Percentiles rank a stretch among this genome's conserved stretches.
phyloP scores from a whole-genome alignment of 2,329 filamentous ascomycete species.

The Trichoderma atroviride region DNA sequence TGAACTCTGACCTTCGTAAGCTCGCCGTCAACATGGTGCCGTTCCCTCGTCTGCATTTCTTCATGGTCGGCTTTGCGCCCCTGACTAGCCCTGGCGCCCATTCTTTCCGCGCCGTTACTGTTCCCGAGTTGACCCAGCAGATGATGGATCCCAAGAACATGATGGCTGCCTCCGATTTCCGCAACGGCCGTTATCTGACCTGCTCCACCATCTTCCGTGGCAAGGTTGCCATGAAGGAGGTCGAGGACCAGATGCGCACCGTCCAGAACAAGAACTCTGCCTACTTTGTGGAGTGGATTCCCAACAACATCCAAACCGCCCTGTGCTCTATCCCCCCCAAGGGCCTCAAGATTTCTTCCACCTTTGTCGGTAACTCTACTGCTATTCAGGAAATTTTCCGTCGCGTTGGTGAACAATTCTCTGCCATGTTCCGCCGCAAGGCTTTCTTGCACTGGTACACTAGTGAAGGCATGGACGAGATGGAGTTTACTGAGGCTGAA shows the following conservation, averaged over 20 bases:
- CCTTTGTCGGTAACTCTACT: conserved; percentile 98
- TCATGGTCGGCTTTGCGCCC: conserved; percentile 99
- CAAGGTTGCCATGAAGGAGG: conserved; percentile 99
- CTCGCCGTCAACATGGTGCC: conserved; percentile 99
- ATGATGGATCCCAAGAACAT: conserved; percentile 99
- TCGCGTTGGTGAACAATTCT: conserved; percentile 99
- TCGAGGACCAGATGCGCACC: conserved; percentile 99
- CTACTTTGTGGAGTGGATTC: conserved; percentile 99
- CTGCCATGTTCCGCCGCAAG: conserved; percentile 99
- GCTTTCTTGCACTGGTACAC: conserved; percentile 99
- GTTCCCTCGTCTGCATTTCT: conserved; percentile 99
- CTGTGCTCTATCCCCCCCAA: conserved; percentile 98
- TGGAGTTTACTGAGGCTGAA: conserved; percentile 99
- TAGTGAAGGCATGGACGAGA: conserved; percentile 99
- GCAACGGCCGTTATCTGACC: conserved; percentile 98
- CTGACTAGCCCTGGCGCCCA: conserved; percentile 82
- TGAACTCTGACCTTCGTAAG: conserved; percentile 99
- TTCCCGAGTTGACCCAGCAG: conserved; percentile 98
- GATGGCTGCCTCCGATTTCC: conserved; percentile 99
- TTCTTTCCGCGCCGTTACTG: conserved; percentile 95
- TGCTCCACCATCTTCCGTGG: conserved; percentile 99
- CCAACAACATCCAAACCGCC: conserved; percentile 99
- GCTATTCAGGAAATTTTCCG: conserved; percentile 99
- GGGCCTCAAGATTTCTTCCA: conserved; percentile 97
- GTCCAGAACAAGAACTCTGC: conserved; percentile 99